These are phyloP conservation scores for Eucalyptus curtisii DNA, from an alignment of 345 rosid genomes.

Conservation along the genomic window DNA sequence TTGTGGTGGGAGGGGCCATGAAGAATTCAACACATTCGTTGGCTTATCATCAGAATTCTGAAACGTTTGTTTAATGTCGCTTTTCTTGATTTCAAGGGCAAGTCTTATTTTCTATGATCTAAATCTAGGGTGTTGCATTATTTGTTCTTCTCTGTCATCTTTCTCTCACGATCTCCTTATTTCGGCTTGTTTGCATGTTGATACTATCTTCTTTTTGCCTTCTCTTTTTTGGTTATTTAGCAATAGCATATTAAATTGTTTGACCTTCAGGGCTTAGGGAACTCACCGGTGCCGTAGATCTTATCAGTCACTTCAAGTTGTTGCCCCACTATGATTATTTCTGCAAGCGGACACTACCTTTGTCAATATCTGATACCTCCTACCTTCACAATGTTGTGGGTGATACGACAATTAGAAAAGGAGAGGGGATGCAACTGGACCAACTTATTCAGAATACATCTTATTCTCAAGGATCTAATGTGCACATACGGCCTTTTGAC, in stretches of 20 bases:
- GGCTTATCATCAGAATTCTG: not conserved
- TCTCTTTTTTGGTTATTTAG: not conserved
- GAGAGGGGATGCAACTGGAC: slow-evolving; percentile 85
- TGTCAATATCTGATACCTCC: slow-evolving; percentile 62
- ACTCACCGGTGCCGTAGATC: slow-evolving; percentile 77
- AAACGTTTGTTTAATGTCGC: not conserved
- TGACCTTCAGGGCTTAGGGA: slow-evolving; percentile 60
- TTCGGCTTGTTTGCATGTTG: not conserved
- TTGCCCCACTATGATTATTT: slow-evolving; percentile 64
- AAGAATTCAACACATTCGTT: not conserved
- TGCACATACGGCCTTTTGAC: slow-evolving; percentile 59
- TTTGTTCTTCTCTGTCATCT: not conserved
- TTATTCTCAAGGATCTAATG: slow-evolving; percentile 25
- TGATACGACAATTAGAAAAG: slow-evolving; percentile 75
- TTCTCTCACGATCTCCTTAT: not conserved
- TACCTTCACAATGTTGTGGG: slow-evolving; percentile 81
- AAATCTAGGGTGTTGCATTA: not conserved
- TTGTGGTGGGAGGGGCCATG: not conserved
- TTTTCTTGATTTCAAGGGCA: not conserved
- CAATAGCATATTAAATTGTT: not conserved
- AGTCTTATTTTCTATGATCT: not conserved
- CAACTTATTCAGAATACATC: slow-evolving; percentile 48
- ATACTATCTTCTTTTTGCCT: not conserved
- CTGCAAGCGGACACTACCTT: slow-evolving; percentile 77
- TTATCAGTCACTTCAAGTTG: slow-evolving; percentile 65